Evolutionary conservation across 2,329 filamentous ascomycete genomes (phyloP).

Genomic region (Trichophyton schoenleinii): DNA sequence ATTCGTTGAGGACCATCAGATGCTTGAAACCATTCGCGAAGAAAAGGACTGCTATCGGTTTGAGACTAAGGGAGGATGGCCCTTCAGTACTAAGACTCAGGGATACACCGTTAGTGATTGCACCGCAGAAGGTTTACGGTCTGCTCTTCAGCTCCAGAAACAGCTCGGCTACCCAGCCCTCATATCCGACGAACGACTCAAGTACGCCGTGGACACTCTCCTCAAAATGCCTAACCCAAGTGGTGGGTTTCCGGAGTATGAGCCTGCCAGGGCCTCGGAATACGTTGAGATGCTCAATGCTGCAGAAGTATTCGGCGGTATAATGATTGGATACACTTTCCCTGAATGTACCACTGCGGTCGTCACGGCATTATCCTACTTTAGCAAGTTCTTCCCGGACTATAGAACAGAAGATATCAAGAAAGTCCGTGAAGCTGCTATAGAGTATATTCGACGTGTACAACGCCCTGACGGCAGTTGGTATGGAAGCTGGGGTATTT

Average conservation of each 20-base stretch:
- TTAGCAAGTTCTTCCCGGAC: constrained; percentile 65
- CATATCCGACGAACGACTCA: constrained; percentile 63
- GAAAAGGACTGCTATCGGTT: constrained; percentile 78
- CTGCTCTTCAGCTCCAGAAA: constrained; percentile 72
- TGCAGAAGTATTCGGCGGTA: constrained; percentile 87
- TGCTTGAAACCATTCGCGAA: constrained; percentile 67
- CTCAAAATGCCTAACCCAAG: constrained; percentile 80
- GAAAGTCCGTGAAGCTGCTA: constrained; percentile 57
- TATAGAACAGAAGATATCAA: constrained; percentile 68
- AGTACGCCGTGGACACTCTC: constrained; percentile 80
- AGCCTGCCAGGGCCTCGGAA: constrained; percentile 64
- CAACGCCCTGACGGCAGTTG: constrained; percentile 79
- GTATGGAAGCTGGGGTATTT: constrained; percentile 98
- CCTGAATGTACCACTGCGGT: constrained; percentile 95
- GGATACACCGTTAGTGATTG: constrained; percentile 95
- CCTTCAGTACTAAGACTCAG: constrained; percentile 83
- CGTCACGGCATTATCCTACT: constrained; percentile 73
- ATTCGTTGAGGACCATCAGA: constrained; percentile 85
- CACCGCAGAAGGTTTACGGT: constrained; percentile 79
- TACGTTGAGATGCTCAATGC: constrained; percentile 80
- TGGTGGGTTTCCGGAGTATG: constrained; percentile 84
- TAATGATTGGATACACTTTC: constrained; percentile 99
- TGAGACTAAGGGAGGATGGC: constrained; percentile 84
- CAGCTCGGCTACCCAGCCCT: constrained; percentile 61
- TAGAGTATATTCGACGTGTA: constrained; percentile 67